Conservation (phyloP, 768 basidiomycete genomes). For the Plicaturopsis crispa region DNA sequence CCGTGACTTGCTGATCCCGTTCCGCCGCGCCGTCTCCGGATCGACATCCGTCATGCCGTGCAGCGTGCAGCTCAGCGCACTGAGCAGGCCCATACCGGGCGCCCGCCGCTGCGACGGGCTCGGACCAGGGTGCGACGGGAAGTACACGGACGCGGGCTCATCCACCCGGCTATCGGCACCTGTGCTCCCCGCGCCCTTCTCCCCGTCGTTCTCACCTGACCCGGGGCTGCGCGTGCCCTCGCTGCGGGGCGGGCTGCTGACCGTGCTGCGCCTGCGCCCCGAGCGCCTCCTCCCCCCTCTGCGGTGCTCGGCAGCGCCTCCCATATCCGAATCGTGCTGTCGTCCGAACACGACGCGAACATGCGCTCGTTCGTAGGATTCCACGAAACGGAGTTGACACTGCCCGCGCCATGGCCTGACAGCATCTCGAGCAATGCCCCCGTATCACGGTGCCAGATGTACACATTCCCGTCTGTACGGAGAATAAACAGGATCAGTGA, state of each 20-base stretch:
- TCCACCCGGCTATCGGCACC: conserved; percentile 26
- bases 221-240: conserved; percentile 15
- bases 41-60: conserved; percentile 99
- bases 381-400: conserved; percentile 96
- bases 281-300: no score
- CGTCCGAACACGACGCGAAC: conserved; percentile 97
- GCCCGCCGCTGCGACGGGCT: conserved; percentile 45
- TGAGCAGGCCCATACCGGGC: conserved; percentile 82
- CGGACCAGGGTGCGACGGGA: conserved; percentile 79
- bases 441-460: conserved; percentile 91
- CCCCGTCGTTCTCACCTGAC: conserved; percentile 14
- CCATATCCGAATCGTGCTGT: conserved; percentile 88
- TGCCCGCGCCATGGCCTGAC: conserved; percentile 78
- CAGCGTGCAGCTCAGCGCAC: conserved; percentile 88
- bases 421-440: conserved; percentile 82
- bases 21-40: conserved; percentile 91
- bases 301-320: no score
- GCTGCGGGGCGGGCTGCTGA: not conserved
- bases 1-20: conserved; percentile 87
- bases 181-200: conserved; percentile 16
- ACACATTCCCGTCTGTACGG: conserved; percentile 77
- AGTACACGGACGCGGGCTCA: conserved; percentile 31
- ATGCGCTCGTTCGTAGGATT: conserved; percentile 82
- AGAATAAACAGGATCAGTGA: not conserved
- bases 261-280: no score